Base-by-base conservation (phyloP, 768 basidiomycete species). In the Amanita rubescens region DNA sequence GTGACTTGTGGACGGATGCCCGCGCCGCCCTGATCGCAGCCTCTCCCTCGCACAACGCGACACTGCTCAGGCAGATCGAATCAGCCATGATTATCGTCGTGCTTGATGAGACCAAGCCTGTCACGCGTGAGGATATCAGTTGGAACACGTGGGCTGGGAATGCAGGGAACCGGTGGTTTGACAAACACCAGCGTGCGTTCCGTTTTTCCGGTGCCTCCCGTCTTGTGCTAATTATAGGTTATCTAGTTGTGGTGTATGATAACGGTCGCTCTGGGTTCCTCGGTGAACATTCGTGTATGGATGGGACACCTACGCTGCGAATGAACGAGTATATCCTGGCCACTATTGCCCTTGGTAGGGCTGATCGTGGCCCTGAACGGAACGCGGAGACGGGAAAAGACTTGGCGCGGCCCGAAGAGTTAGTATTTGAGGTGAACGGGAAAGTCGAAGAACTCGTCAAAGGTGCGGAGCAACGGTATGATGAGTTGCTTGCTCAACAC, bases 201-300 rank as follows among this genome's bases (percentile, higher is more conserved):
- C n/a, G 38, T n/a, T 39, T 15, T 24, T 3, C 50, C 25, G 1
- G 41, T 27, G 17, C n/a, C 15, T 42, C 15, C 14, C 22, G 30
- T 42, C 38, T 5, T 20, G 19, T 2, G 14, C 17, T 30, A 22
- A 20, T 37, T 20, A 25, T 15, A 45, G n/a, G 50, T 51, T 22
- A 50, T 50, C n/a, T 63, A 94, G 92, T 97, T 51, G 82, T 99
- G 62, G 90, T 99, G 7, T 95, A 90, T 63, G 91, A 93, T 55
- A 93, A 94, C 60, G 96, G 93, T 43, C 90, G 91, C 34, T 93
- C 91, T 20, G 95, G 90, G 0, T 99, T 98, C 79, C 72, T 92
- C 0, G 90, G 90, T 35, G 86, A 90, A 65, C 87, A 90, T 68
- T 89, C 85, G 17, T 90, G 86, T 61, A 84, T 87, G 86, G 94